A percentile compares a stretch with the other conserved stretches of the same genome.
Conservation (phyloP, 768 basidiomycete genomes). For the Sarcomyxa edulis region DNA sequence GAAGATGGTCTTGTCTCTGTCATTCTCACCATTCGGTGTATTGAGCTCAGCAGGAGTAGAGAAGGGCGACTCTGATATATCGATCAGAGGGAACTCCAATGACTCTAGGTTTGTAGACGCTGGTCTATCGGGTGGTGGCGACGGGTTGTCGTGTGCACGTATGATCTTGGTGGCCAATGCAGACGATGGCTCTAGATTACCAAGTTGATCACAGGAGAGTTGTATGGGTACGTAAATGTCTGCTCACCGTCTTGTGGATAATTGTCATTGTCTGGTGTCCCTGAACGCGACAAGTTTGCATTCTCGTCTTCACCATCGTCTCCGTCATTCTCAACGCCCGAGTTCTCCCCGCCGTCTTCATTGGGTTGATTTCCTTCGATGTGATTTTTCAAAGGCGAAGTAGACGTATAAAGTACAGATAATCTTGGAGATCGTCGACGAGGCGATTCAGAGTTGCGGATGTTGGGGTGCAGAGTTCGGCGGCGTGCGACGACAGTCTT, state of each 20-base stretch:
- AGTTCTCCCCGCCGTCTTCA: constrained; percentile 17
- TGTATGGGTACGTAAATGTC: too few relatives aligned
- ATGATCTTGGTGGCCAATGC: constrained; percentile 61
- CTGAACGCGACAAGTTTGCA: constrained; percentile 28
- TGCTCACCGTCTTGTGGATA: constrained; percentile 41
- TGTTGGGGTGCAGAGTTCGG: constrained; percentile 17
- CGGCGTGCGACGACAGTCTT: constrained; percentile 24
- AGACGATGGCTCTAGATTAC: constrained; percentile 55
- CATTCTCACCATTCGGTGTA: background rate
- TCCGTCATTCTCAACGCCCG: constrained; percentile 21
- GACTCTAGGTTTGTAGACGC: background rate
- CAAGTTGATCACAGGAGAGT: too few relatives aligned
- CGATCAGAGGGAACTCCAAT: background rate
- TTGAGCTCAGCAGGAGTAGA: background rate
- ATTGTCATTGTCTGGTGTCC: constrained; percentile 45
- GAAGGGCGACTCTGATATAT: background rate
- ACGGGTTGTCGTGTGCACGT: constrained; percentile 71
- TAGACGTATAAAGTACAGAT: constrained; percentile 16
- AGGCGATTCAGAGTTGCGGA: constrained; percentile 20
- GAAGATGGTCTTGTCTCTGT: too few relatives aligned
- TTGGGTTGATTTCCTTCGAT: constrained; percentile 15
- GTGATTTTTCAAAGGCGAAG: background rate
- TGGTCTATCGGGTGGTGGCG: constrained; percentile 45
- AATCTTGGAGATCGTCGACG: constrained; percentile 48
- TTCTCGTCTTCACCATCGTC: constrained; percentile 17